Evolutionary conservation across 768 basidiomycete genomes (phyloP).

Genomic region (Cyathus striatus): DNA sequence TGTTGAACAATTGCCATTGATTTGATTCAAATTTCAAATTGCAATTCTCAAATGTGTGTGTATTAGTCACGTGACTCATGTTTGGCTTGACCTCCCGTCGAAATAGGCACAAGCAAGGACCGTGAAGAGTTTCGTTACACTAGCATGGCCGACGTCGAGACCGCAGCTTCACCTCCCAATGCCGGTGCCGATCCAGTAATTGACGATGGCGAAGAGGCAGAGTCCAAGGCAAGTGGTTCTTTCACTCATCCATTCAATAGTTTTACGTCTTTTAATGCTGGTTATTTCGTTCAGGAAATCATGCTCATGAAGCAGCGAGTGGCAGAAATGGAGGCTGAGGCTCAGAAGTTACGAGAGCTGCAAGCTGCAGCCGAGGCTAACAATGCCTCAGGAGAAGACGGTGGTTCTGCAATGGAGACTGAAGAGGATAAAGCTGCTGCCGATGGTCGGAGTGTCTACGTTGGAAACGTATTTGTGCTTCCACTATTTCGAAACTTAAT

Average conservation of each 20-base stretch:
- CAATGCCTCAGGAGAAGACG: slow-evolving; percentile 39
- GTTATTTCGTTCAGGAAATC: slow-evolving; percentile 59
- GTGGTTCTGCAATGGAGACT: slow-evolving; percentile 55
- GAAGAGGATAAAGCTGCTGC: slow-evolving; percentile 83
- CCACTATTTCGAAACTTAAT: slow-evolving; percentile 7
- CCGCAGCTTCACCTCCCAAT: slow-evolving; percentile 33
- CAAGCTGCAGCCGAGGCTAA: slow-evolving; percentile 71
- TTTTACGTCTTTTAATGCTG: slow-evolving; percentile 5
- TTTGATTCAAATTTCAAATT: too few relatives aligned
- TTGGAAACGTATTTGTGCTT: slow-evolving; percentile 85
- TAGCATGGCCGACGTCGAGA: slow-evolving; percentile 48
- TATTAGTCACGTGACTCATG: slow-evolving; percentile 1
- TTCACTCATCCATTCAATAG: neutral
- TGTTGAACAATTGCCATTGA: too few relatives aligned
- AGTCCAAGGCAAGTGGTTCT: slow-evolving; percentile 43
- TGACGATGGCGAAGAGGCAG: slow-evolving; percentile 61
- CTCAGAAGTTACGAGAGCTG: slow-evolving; percentile 80
- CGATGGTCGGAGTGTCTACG: slow-evolving; percentile 86
- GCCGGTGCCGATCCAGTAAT: slow-evolving; percentile 30
- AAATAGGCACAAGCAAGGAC: too few relatives aligned
- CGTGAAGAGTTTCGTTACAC: too few relatives aligned
- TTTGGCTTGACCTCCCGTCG: slow-evolving; percentile 7
- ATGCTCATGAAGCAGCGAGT: slow-evolving; percentile 88
- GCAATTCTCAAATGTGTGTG: too few relatives aligned
- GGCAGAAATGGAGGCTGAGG: slow-evolving; percentile 91